Evolutionary conservation across 2,329 filamentous ascomycete species (phyloP).

Genomic region (Chalaropsis ovoidea): DNA sequence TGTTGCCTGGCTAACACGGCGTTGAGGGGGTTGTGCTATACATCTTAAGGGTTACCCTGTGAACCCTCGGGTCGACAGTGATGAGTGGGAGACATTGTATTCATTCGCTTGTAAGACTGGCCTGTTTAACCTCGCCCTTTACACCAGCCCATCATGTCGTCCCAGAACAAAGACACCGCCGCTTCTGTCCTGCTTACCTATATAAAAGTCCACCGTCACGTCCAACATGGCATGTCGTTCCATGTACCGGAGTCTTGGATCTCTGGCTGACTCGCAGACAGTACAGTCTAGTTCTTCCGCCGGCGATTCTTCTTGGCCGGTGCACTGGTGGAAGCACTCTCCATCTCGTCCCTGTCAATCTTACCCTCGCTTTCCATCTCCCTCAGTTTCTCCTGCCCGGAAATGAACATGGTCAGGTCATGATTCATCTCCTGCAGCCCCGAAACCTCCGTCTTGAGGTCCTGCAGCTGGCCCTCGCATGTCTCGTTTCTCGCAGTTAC

Average conservation of each 20-base stretch:
- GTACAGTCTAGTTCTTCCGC: constrained; percentile 35
- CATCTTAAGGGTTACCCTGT: not conserved
- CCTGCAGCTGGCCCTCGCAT: constrained; percentile 47
- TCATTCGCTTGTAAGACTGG: not conserved
- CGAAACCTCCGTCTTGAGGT: constrained; percentile 51
- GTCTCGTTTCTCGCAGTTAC: constrained; percentile 53
- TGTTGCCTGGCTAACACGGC: too few species aligned
- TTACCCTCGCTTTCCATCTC: constrained; percentile 53
- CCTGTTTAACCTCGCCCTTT: not conserved
- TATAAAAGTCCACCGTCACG: not conserved
- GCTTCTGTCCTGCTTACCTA: not conserved
- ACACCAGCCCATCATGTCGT: too few species aligned
- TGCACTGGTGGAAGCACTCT: constrained; percentile 60
- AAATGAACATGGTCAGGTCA: constrained; percentile 80
- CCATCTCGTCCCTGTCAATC: constrained; percentile 58
- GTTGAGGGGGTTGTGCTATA: too few species aligned
- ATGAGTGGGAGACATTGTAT: not conserved
- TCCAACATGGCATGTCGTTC: too few species aligned
- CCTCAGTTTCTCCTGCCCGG: constrained; percentile 68
- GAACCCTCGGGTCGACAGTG: not conserved
- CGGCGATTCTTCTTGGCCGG: constrained; percentile 49
- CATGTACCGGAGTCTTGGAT: not conserved
- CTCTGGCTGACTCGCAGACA: not conserved
- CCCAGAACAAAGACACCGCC: too few species aligned
- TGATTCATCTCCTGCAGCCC: constrained; percentile 79